Conservation (phyloP, 2,329 filamentous ascomycete genomes). For the Thermothelomyces thermophilus region DNA sequence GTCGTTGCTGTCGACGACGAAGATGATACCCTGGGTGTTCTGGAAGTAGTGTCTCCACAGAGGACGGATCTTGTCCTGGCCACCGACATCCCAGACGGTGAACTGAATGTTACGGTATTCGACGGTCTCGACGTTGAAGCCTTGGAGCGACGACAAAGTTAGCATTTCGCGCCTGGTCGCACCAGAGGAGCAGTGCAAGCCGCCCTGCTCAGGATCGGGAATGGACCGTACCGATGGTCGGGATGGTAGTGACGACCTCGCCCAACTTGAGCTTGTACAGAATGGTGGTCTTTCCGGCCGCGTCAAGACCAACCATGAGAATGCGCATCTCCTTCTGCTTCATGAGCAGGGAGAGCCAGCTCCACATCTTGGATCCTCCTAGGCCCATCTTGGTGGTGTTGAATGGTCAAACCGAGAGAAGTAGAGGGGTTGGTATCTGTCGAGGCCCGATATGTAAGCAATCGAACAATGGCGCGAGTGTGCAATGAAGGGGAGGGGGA, state of each 20-base stretch:
- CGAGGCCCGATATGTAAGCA: constrained; percentile 18
- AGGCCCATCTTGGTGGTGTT: constrained; percentile 81
- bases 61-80: constrained; percentile 99
- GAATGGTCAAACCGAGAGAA: constrained; percentile 12
- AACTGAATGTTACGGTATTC: constrained; percentile 99
- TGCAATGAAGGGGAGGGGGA: background rate
- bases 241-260: constrained; percentile 98
- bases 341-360: constrained; percentile 20
- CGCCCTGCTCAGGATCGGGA: background rate
- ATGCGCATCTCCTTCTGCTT: constrained; percentile 99
- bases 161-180: constrained; percentile 17
- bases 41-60: constrained; percentile 99
- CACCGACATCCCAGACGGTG: constrained; percentile 99
- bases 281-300: constrained; percentile 99
- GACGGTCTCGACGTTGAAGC: constrained; percentile 99
- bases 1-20: constrained; percentile 99
- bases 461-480: constrained; percentile 1
- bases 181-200: background rate
- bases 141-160: constrained; percentile 36
- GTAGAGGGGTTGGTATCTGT: constrained; percentile 14
- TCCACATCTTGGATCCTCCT: constrained; percentile 68
- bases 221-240: constrained; percentile 74
- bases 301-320: constrained; percentile 98
- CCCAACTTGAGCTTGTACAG: constrained; percentile 99
- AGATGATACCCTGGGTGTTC: constrained; percentile 99